A percentile compares a stretch with the other conserved stretches of the same genome.
These are phyloP conservation scores for Leccinum fallax DNA, from an alignment of 1,284 basidiomycete genomes.

Conservation along the genomic window DNA sequence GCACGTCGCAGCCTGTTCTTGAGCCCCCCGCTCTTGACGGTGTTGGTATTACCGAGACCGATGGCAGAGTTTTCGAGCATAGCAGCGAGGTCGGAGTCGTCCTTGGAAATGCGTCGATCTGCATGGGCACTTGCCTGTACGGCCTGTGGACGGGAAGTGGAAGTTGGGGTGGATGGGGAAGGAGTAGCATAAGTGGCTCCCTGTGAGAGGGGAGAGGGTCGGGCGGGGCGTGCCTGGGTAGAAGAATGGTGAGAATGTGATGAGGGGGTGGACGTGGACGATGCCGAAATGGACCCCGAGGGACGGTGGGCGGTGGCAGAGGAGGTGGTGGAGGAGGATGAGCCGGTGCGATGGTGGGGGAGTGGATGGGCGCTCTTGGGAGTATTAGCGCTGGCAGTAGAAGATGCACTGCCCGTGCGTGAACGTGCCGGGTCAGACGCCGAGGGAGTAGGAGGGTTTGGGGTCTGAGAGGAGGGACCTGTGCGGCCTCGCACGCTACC, in stretches of 20 bases:
- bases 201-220: conserved; percentile 78
- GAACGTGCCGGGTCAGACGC: conserved; percentile 30
- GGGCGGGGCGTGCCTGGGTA: conserved; percentile 50
- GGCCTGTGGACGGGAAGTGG: conserved; percentile 15
- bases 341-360: conserved; percentile 46
- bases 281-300: conserved; percentile 39
- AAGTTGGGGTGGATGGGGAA: conserved; percentile 11
- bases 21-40: conserved; percentile 61
- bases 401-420: conserved; percentile 46
- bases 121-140: conserved; percentile 27
- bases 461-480: conserved; percentile 18
- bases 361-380: conserved; percentile 40
- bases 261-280: conserved; percentile 40
- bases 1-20: conserved; percentile 79
- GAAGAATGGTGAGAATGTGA: conserved; percentile 38
- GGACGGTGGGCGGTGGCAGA: conserved; percentile 29
- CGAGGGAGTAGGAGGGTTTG: conserved; percentile 24
- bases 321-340: conserved; percentile 44
- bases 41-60: conserved; percentile 36
- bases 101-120: conserved; percentile 76
- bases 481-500: conserved; percentile 39
- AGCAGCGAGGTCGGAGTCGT: conserved; percentile 71
- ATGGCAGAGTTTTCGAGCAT: conserved; percentile 54
- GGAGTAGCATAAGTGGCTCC: conserved; percentile 55
- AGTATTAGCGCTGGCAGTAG: conserved; percentile 38